Evolutionary conservation across 2,329 filamentous ascomycete species (phyloP), one percentile per base, ranked within the genome.

Genomic region (Malbranchea cinnamomea): DNA sequence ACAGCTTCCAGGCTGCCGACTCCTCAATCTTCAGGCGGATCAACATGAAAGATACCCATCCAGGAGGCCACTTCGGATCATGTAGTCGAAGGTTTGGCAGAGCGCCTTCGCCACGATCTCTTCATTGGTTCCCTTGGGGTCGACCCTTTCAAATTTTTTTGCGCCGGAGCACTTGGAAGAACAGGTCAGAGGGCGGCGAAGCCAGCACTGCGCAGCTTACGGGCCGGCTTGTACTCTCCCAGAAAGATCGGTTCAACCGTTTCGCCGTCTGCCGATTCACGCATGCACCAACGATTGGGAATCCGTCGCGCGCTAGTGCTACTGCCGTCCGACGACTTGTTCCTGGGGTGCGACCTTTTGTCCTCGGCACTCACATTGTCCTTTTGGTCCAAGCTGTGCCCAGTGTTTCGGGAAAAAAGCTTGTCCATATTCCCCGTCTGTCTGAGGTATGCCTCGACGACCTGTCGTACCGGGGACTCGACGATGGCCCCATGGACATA

Each of bases 381-480:
- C n/a, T 19, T 18, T 12, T n/a, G n/a, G 10, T 29, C 17, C 18
- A 29, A 12, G 10, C 28, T 24, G 11, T 30, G 18, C 10, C 13
- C 20, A 16, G 23, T 30, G 11, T 17, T 30, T n/a, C n/a, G 28
- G 12, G 24, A 30, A 17, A 19, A 30, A 30, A n/a, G n/a, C 16
- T 17, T 2, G 7, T 15, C 7, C 6, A 22, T 24, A 14, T 10
- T 15, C 9, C 16, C 21, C n/a, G 13, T 30, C 10, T 23, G 19
- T 11, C 12, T 15, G 9, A 30, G 21, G 24, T 30, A 30, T 9
- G 28, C 20, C n/a, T 23, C 5, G 8, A 30, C 8, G 12, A 30
- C 2, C 4, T 15, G 28, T 19, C 24, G 20, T 5, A 22, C 28
- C 11, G 28, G 28, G 5, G 17, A 23, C n/a, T 30, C 28, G 4